These are phyloP conservation scores for Fusarium sp. DNA, from an alignment of 2,329 filamentous ascomycete genomes.

Conservation along the genomic window DNA sequence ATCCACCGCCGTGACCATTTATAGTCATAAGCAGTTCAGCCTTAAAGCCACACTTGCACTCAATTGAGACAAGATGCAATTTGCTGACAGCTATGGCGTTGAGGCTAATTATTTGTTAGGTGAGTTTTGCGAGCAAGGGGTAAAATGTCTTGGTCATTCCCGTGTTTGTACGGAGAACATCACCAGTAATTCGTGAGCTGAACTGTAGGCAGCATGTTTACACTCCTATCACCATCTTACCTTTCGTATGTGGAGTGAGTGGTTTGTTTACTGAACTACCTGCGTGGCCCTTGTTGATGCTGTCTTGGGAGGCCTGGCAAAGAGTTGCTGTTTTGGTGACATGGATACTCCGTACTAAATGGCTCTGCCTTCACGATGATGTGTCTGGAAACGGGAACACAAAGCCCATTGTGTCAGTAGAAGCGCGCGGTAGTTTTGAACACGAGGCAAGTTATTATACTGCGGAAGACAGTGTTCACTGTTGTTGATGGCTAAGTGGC, in stretches of 20 bases:
- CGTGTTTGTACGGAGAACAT: background rate
- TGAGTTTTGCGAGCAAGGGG: background rate
- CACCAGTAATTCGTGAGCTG: no score
- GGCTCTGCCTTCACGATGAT: constrained; percentile 42
- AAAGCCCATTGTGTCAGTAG: constrained; percentile 41
- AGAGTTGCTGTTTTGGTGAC: constrained; percentile 46
- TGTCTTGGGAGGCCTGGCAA: no score
- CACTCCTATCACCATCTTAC: no score
- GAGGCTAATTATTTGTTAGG: constrained; percentile 4
- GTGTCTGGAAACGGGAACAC: constrained; percentile 45
- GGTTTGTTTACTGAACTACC: no score
- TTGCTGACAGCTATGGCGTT: background rate
- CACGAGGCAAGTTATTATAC: constrained; percentile 45
- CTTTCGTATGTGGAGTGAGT: no score
- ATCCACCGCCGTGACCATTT: background rate
- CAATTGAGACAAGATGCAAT: constrained; percentile 4
- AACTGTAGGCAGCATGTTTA: no score
- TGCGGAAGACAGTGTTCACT: constrained; percentile 47
- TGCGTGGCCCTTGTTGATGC: no score
- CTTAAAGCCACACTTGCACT: constrained; percentile 5
- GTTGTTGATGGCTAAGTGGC: constrained; percentile 50
- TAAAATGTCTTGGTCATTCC: background rate
- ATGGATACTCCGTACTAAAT: constrained; percentile 31
- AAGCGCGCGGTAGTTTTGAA: constrained; percentile 49
- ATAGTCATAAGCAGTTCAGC: constrained; percentile 24